Evolutionary conservation across 805 yeast genomes (phyloP), one percentile per base, ranked within the genome.

Genomic region (Maudiozyma turicensis): DNA sequence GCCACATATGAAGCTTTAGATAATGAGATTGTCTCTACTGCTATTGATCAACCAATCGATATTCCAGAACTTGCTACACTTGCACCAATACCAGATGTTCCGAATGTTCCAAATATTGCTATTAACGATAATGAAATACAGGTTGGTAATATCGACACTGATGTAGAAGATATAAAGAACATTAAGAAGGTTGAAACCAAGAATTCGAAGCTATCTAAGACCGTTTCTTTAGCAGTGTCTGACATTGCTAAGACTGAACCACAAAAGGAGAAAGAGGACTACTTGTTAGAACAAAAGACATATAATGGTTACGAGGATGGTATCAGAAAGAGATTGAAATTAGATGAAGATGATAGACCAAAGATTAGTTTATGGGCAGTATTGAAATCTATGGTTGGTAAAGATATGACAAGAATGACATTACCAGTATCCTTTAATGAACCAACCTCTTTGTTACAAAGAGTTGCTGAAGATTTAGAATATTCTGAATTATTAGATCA

Each of bases 351-450:
- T 60, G 78, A 86, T 57, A 76, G 99, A 61, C 98, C 99, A 20
- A 79, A 78, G 59, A 81, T 91, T 42, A 85, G 95, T 15, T 71
- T 91, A 50, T 91, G 98, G 98, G 89, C 95, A 46, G 89, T 90
- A 51, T 75, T 91, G 63, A 90, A 88, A 65, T 86, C 95, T 1
- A 78, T 91, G 81, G 86, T 91, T 64, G 99, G 99, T 54, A 90
- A 89, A 63, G 99, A 91, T 67, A 88, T 93, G 95, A 90, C 98
- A 6, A 82, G 79, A 65, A 90, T 91, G 88, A 80, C 99, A 0
- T 76, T 91, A 33, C 99, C 99, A 1, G 99, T 91, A n/a, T 80
- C 95, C 0, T 91, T 91, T 71, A 91, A 91, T 62, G 99, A 91
- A 65, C 93, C 96, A 57, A 89, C 97, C 0, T 86, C 95, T 3